These are phyloP conservation scores for Solanum corneliomulleri DNA, from an alignment of 257 asterid genomes.

Conservation along the genomic window DNA sequence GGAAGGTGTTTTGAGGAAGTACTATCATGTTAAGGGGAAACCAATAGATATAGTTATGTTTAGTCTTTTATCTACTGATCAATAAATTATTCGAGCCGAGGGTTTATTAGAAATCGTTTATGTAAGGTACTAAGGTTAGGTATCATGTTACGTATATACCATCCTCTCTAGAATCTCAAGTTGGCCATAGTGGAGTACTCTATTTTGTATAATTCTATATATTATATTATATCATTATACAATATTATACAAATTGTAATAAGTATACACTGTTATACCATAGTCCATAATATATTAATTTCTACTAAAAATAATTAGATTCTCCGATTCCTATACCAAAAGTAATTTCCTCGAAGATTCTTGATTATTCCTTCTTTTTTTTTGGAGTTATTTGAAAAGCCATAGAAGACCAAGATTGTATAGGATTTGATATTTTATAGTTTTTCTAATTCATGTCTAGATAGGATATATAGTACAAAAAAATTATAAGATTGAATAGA, in stretches of 20 bases:
- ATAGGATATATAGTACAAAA: neutral
- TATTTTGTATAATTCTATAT: neutral
- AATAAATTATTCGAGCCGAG: neutral
- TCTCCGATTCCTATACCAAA: neutral
- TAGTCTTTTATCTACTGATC: slow-evolving; percentile 45
- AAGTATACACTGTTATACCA: neutral
- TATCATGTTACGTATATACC: neutral
- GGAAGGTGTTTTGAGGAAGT: slow-evolving; percentile 67
- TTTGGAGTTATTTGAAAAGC: neutral
- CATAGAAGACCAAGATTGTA: neutral
- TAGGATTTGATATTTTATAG: neutral
- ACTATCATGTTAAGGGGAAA: slow-evolving; percentile 34
- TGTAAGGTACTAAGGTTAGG: neutral
- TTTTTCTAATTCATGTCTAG: neutral
- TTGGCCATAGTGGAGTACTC: neutral
- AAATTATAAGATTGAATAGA: too few species aligned
- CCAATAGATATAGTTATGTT: slow-evolving; percentile 38
- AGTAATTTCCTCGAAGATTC: neutral
- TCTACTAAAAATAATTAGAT: neutral
- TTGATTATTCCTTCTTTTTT: neutral
- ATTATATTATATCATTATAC: neutral
- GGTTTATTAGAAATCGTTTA: neutral
- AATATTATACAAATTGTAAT: too few species aligned
- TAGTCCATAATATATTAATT: neutral
- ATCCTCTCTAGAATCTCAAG: neutral